A percentile compares a stretch with the other conserved stretches of the same genome.
Conservation (phyloP, 768 basidiomycete species). For the Panaeolus papilionaceus region DNA sequence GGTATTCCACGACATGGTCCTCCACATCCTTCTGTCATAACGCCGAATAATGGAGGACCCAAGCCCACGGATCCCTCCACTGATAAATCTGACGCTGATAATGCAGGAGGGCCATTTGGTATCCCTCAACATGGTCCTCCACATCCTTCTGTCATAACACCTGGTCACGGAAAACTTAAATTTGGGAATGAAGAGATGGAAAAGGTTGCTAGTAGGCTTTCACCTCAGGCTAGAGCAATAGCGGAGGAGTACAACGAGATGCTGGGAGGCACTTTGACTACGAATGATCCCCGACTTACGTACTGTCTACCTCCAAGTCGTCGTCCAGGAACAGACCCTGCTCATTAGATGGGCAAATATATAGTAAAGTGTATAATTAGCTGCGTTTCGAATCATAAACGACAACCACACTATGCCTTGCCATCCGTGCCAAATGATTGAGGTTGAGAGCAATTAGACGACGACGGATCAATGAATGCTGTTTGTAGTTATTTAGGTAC, state of each 20-base stretch:
- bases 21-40: not conserved
- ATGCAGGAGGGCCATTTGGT: not conserved
- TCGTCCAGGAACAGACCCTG: not conserved
- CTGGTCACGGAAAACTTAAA: not conserved
- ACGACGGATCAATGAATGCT: too few relatives aligned
- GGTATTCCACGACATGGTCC: not conserved
- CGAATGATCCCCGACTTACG: not conserved
- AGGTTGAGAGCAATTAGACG: too few relatives aligned
- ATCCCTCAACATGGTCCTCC: not conserved
- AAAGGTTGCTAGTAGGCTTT: not conserved
- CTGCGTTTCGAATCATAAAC: not conserved
- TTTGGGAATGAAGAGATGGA: not conserved
- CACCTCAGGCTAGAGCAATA: not conserved
- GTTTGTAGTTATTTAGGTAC: too few relatives aligned
- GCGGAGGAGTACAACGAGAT: constrained; percentile 2
- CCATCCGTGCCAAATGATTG: too few relatives aligned
- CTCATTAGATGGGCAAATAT: not conserved
- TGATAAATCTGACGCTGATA: not conserved
- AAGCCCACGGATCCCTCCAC: not conserved
- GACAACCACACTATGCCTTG: too few relatives aligned
- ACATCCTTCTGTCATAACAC: not conserved
- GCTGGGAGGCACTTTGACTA: not conserved
- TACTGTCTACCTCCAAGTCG: not conserved
- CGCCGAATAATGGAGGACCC: not conserved
- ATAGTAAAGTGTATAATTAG: too few relatives aligned